A percentile compares a stretch with the other conserved stretches of the same genome.
phyloP scores from a whole-genome alignment of 805 yeast genomes.

The Cyberlindnera xishuangbannaensis region DNA sequence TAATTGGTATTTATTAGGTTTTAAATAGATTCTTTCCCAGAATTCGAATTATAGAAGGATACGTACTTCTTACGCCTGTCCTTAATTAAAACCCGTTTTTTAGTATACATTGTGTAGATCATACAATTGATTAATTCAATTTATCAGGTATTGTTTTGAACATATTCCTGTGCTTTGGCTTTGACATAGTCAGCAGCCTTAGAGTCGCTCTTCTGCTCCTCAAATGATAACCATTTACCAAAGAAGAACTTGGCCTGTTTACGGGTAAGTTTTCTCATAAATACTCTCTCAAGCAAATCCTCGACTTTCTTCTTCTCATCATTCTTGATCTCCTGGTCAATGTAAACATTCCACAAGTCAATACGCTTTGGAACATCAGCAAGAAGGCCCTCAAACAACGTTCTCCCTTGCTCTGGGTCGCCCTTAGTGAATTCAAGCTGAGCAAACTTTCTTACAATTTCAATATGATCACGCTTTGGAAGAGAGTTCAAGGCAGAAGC shows the following conservation, averaged over 20 bases:
- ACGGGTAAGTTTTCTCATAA: constrained; percentile 57
- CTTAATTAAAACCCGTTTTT: too few species aligned
- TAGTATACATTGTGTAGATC: too few species aligned
- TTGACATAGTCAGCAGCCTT: constrained; percentile 78
- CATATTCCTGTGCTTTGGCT: constrained; percentile 84
- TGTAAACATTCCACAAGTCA: constrained; percentile 92
- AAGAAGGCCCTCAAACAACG: constrained; percentile 86
- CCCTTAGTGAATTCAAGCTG: constrained; percentile 83
- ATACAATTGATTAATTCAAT: too few species aligned
- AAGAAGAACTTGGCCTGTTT: constrained; percentile 95
- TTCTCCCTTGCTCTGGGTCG: constrained; percentile 90
- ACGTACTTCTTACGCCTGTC: too few species aligned
- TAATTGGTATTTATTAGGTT: too few species aligned
- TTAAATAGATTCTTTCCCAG: too few species aligned
- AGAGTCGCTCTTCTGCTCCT: constrained; percentile 61
- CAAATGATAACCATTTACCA: constrained; percentile 83
- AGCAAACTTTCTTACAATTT: constrained; percentile 81
- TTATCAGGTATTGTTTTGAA: constrained; percentile 27
- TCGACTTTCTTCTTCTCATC: constrained; percentile 64
- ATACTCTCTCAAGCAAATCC: constrained; percentile 76
- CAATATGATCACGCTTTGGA: constrained; percentile 70
- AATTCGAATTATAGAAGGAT: too few species aligned
- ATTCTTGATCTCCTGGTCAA: constrained; percentile 84
- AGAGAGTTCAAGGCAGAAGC: constrained; percentile 67
- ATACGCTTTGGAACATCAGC: constrained; percentile 88